These are phyloP conservation scores for Hymenoscyphus fraxineus DNA, from an alignment of 2,329 filamentous ascomycete genomes.

Conservation along the genomic window DNA sequence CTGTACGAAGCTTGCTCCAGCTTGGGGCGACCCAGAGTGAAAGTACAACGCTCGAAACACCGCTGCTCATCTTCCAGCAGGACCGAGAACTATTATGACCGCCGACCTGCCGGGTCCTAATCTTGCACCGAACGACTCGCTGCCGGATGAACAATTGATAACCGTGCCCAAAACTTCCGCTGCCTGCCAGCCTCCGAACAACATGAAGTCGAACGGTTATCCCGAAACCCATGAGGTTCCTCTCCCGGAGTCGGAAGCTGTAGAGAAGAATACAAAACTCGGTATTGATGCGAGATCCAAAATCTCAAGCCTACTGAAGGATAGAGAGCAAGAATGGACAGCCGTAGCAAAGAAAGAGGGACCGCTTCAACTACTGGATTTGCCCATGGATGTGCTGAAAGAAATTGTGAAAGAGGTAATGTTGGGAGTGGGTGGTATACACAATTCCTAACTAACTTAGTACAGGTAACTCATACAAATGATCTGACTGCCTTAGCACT, in stretches of 20 bases:
- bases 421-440: constrained; percentile 8
- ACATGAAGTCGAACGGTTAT: constrained; percentile 23
- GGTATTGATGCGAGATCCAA: constrained; percentile 29
- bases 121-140: constrained; percentile 28
- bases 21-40: constrained; percentile 18
- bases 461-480: constrained; percentile 73
- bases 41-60: constrained; percentile 26
- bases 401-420: constrained; percentile 74
- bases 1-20: constrained; percentile 10
- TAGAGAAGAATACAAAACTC: constrained; percentile 23
- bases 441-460: not conserved
- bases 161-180: constrained; percentile 31
- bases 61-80: constrained; percentile 14
- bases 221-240: constrained; percentile 21
- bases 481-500: constrained; percentile 75
- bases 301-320: constrained; percentile 46
- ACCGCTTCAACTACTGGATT: constrained; percentile 64
- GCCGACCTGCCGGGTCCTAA: constrained; percentile 27
- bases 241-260: constrained; percentile 17
- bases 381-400: constrained; percentile 74
- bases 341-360: constrained; percentile 53
- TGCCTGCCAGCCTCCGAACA: constrained; percentile 25
- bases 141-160: constrained; percentile 30
- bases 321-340: constrained; percentile 65
- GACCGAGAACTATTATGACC: constrained; percentile 26